Conservation (phyloP, 495 filamentous ascomycete genomes). For the Choiromyces venosus region DNA sequence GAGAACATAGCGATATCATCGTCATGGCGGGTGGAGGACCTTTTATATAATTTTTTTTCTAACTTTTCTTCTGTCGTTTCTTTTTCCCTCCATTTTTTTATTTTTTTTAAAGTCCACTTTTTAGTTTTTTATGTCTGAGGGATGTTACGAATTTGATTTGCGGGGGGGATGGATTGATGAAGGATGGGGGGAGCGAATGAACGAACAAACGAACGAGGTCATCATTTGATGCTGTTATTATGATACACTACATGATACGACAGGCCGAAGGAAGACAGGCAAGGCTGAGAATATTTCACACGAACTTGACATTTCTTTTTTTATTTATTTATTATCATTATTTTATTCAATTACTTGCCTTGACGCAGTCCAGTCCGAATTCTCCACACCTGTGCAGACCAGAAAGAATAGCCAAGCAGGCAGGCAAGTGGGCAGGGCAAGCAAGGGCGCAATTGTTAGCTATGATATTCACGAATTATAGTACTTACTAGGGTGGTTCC, state of each 20-base stretch:
- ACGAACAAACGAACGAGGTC: background rate
- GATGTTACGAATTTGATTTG: background rate
- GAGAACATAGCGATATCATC: background rate
- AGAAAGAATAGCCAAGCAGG: no score
- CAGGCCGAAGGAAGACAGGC: no score
- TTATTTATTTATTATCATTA: background rate
- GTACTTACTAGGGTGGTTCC: no score
- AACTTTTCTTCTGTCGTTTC: no score
- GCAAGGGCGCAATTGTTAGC: background rate
- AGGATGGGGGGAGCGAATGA: no score
- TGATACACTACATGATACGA: background rate
- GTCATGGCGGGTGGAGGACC: background rate
- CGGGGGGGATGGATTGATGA: no score
- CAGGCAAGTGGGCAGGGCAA: background rate
- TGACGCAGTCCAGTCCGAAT: no score
- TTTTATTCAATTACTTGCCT: background rate
- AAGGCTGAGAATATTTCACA: background rate
- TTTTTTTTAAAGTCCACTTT: background rate
- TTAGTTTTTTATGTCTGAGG: background rate
- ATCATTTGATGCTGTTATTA: background rate
- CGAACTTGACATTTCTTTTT: background rate
- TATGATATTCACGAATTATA: background rate
- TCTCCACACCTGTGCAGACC: no score
- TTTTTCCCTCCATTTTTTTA: background rate
- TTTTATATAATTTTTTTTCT: conserved; percentile 1